These are phyloP conservation scores for Lagerstroemia speciosa DNA, from an alignment of 345 rosid species.

Conservation along the genomic window DNA sequence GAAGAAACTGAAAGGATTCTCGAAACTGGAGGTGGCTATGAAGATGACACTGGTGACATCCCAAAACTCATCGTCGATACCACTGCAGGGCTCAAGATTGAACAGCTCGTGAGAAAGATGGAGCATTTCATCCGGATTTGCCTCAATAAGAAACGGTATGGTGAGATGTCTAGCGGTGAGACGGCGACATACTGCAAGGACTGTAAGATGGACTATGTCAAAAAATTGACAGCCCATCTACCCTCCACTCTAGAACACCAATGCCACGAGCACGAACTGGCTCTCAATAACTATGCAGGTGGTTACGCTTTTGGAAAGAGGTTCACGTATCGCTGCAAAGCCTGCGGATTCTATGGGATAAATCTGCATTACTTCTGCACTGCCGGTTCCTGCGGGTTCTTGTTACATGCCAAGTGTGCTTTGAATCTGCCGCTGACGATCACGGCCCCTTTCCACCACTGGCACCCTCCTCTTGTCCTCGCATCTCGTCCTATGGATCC, in stretches of 20 bases:
- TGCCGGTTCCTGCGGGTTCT: background rate
- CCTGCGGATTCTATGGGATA: background rate
- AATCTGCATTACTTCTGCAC: background rate
- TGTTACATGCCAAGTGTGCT: background rate
- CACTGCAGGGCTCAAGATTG: background rate
- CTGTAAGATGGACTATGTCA: background rate
- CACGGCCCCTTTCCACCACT: background rate
- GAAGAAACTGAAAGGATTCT: background rate
- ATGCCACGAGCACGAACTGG: background rate
- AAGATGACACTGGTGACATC: slow-evolving; percentile 2
- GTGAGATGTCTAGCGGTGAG: too few relatives aligned
- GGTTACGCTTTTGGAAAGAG: background rate
- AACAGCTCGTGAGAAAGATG: background rate
- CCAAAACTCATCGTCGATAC: background rate
- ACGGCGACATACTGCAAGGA: background rate
- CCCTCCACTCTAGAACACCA: background rate
- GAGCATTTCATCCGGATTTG: background rate
- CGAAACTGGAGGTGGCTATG: background rate
- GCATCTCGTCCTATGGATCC: background rate
- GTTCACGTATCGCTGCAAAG: background rate
- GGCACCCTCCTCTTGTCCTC: slow-evolving; percentile 1
- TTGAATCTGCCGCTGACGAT: background rate
- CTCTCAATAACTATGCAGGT: background rate
- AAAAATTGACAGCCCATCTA: background rate
- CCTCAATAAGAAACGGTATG: background rate